phyloP scores from a whole-genome alignment of 1,284 basidiomycete species.

The Cystobasidium pallidum region DNA sequence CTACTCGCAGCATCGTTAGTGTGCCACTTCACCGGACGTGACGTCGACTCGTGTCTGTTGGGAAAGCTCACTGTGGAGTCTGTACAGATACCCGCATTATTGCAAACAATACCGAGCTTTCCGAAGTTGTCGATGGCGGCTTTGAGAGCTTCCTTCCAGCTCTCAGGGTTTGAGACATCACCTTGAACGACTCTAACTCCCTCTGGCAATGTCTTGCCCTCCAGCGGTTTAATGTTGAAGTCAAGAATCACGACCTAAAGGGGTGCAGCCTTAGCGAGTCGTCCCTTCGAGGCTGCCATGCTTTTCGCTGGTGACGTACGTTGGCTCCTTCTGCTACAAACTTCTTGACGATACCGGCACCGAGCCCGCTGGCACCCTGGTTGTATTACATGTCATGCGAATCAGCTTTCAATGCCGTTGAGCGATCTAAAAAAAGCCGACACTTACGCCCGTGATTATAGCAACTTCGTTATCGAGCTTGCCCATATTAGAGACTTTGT shows the following conservation, averaged over 20 bases:
- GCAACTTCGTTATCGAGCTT: slow-evolving; percentile 36
- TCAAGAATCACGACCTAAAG: slow-evolving; percentile 19
- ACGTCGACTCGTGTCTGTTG: not conserved
- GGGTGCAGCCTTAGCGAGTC: not conserved
- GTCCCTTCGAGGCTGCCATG: not conserved
- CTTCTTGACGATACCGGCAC: slow-evolving; percentile 33
- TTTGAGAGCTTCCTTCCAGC: slow-evolving; percentile 35
- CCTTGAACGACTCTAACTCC: slow-evolving; percentile 26
- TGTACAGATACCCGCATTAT: slow-evolving; percentile 38
- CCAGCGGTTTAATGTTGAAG: slow-evolving; percentile 35
- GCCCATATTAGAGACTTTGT: slow-evolving; percentile 27
- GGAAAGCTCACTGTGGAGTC: slow-evolving; percentile 10
- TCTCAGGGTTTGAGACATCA: slow-evolving; percentile 25
- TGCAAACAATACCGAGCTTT: slow-evolving; percentile 28
- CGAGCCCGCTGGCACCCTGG: slow-evolving; percentile 36
- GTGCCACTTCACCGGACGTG: not conserved
- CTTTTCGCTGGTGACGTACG: not conserved
- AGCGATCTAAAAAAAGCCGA: not conserved
- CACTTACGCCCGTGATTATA: slow-evolving; percentile 34
- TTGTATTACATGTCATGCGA: not conserved
- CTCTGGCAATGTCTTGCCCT: slow-evolving; percentile 3
- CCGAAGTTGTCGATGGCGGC: slow-evolving; percentile 25
- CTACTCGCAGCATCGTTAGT: not conserved
- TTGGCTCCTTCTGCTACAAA: slow-evolving; percentile 37
- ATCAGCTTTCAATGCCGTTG: slow-evolving; percentile 4